These are phyloP conservation scores for Leucosporidium yakuticum DNA, from an alignment of 768 basidiomycete species.

Conservation along the genomic window DNA sequence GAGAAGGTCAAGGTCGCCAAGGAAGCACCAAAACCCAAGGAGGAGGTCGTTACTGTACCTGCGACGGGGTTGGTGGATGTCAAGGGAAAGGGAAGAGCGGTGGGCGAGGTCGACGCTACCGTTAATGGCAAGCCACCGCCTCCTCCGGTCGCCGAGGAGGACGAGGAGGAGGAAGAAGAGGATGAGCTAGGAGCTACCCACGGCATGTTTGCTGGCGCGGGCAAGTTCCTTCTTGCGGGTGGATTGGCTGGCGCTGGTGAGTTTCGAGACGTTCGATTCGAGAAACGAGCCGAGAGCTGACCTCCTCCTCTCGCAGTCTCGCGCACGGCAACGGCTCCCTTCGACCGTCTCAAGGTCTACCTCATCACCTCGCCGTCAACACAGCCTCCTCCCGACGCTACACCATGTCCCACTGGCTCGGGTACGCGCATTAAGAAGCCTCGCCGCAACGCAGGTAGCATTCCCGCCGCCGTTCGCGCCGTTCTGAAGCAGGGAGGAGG, in stretches of 20 bases:
- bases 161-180: slow-evolving; percentile 44
- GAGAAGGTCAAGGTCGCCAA: neutral
- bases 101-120: slow-evolving; percentile 2
- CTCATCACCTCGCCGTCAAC: slow-evolving; percentile 61
- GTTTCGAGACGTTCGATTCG: slow-evolving; percentile 37
- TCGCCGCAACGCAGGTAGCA: slow-evolving; percentile 47
- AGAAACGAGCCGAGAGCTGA: neutral
- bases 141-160: no score
- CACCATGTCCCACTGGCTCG: slow-evolving; percentile 44
- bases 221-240: slow-evolving; percentile 87
- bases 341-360: slow-evolving; percentile 93
- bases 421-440: slow-evolving; percentile 52
- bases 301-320: slow-evolving; percentile 60
- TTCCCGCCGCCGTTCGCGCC: slow-evolving; percentile 64
- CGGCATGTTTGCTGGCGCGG: slow-evolving; percentile 58
- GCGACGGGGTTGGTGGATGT: neutral
- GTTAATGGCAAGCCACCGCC: neutral
- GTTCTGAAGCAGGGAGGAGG: slow-evolving; percentile 84
- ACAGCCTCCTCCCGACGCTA: neutral
- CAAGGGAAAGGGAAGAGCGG: slow-evolving; percentile 5
- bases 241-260: slow-evolving; percentile 89
- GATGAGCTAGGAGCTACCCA: slow-evolving; percentile 59
- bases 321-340: slow-evolving; percentile 91
- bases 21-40: slow-evolving; percentile 4
- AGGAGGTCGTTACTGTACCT: no score